A percentile compares a stretch with the other conserved stretches of the same genome.
These are phyloP conservation scores for Rhodocollybia butyracea DNA, from an alignment of 768 basidiomycete species.

Conservation along the genomic window DNA sequence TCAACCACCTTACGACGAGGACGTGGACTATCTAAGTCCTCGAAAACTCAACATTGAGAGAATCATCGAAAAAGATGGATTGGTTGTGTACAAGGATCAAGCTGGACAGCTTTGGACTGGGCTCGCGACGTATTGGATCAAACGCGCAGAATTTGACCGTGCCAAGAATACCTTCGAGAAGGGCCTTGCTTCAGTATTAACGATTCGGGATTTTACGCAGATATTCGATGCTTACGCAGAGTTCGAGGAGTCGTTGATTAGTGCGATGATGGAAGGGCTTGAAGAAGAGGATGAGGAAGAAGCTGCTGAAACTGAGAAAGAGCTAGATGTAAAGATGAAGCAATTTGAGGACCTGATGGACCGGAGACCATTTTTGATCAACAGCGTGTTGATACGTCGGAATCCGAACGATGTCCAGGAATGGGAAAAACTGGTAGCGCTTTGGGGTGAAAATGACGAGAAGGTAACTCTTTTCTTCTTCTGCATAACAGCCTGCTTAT, in stretches of 20 bases:
- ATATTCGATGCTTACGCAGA: conserved; percentile 97
- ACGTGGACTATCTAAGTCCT: conserved; percentile 73
- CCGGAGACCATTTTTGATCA: conserved; percentile 90
- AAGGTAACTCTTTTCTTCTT: conserved; percentile 51
- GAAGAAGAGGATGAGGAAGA: conserved; percentile 86
- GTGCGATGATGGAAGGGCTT: conserved; percentile 82
- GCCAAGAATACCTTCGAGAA: conserved; percentile 86
- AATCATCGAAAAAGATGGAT: conserved; percentile 82
- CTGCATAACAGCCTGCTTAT: conserved; percentile 1
- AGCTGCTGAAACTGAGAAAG: conserved; percentile 71
- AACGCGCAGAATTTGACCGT: conserved; percentile 91
- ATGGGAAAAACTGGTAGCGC: conserved; percentile 96
- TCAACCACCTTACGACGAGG: conserved; percentile 62
- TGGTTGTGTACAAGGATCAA: conserved; percentile 92
- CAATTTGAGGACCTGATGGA: conserved; percentile 95
- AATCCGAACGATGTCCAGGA: conserved; percentile 99
- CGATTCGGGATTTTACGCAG: conserved; percentile 95
- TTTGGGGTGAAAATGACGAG: conserved; percentile 91
- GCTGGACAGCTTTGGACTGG: conserved; percentile 96
- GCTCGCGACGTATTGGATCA: conserved; percentile 97
- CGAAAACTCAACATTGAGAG: conserved; percentile 81
- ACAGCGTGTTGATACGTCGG: conserved; percentile 88
- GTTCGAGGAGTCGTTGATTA: conserved; percentile 87
- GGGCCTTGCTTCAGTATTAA: conserved; percentile 80
- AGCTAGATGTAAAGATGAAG: conserved; percentile 86